Percentiles rank a stretch among this genome's conserved stretches.
Conservation (phyloP, 2,329 filamentous ascomycete species). For the Periglandula ipomoeae region DNA sequence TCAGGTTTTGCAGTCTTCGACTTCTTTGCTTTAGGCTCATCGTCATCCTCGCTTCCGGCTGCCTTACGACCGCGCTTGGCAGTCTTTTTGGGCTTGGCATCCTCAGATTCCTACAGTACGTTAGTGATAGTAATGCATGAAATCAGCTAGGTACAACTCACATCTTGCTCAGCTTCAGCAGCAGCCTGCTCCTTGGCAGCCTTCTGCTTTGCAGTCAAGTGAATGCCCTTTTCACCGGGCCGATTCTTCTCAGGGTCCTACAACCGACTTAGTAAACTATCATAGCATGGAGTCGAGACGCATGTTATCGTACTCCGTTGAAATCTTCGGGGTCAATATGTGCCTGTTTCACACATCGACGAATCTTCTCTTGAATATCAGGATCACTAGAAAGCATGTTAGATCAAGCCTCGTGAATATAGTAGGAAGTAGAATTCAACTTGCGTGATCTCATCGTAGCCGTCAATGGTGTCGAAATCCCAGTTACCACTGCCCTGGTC, state of each 20-base stretch:
- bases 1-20: constrained; percentile 25
- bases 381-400: constrained; percentile 30
- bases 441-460: constrained; percentile 63
- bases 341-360: constrained; percentile 61
- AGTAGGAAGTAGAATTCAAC: constrained; percentile 13
- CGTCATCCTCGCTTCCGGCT: constrained; percentile 21
- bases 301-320: constrained; percentile 61
- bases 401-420: background rate
- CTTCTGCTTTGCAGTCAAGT: constrained; percentile 29
- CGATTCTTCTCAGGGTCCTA: constrained; percentile 70
- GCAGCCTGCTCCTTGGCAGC: constrained; percentile 25
- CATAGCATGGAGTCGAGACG: background rate
- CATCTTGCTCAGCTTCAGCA: constrained; percentile 15
- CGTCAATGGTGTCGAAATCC: constrained; percentile 64
- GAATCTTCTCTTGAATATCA: constrained; percentile 65
- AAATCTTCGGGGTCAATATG: constrained; percentile 81
- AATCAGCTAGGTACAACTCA: constrained; percentile 3
- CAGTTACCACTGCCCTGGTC: constrained; percentile 35
- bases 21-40: constrained; percentile 27
- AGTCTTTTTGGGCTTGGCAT: constrained; percentile 21
- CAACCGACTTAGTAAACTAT: background rate
- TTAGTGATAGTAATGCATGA: background rate
- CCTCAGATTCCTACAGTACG: constrained; percentile 8
- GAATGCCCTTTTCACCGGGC: constrained; percentile 57
- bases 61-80: constrained; percentile 27